Evolutionary conservation across 352 stramenopile genomes (phyloP), one percentile per base, ranked within the genome.

Genomic region (Phytopythium kandeliae): DNA sequence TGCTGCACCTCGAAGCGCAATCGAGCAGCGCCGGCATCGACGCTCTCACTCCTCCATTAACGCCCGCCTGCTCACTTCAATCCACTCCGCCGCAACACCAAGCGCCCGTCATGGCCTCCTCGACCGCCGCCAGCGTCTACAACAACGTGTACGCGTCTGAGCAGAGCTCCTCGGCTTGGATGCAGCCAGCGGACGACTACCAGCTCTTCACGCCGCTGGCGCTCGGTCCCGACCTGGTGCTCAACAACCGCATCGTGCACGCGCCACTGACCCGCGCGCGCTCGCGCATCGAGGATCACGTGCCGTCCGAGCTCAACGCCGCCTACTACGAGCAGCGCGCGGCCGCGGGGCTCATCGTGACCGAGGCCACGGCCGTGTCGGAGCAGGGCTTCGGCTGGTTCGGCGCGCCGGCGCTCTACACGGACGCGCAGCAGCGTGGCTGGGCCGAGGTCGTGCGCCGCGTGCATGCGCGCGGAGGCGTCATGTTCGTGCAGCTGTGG

Each of bases 381-480:
- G 59, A 57, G 52, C 63, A 74, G 61, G 64, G 57, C 15, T 67
- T 68, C 35, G 55, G 54, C n/a, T 77, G 68, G 58, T 69, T 67
- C 48, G 62, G 62, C 34, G 59, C 69, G 35, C 74, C 74, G 4
- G 71, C 54, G 36, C 71, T 88, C 55, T 80, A 78, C 55, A 64
- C 57, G 24, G 54, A 73, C 21, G 55, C 59, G 3, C 72, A 87
- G 26, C 55, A 58, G 11, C 48, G 58, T 4, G 69, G 51, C 17
- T 88, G 71, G 76, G 59, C 54, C n/a, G 51, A 58, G 2, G 55
- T 86, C 0, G 64, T 75, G 7, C 69, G 89, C 33, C 51, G 58
- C 2, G 85, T 96, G 13, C 86, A 96, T 56, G 69, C 64, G 6
- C 86, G 85, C 44, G 77, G 63, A 17, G 76, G 69, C 30, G 71